Base-by-base conservation (phyloP, 331 rosid species). In the Rosa hybrid region DNA sequence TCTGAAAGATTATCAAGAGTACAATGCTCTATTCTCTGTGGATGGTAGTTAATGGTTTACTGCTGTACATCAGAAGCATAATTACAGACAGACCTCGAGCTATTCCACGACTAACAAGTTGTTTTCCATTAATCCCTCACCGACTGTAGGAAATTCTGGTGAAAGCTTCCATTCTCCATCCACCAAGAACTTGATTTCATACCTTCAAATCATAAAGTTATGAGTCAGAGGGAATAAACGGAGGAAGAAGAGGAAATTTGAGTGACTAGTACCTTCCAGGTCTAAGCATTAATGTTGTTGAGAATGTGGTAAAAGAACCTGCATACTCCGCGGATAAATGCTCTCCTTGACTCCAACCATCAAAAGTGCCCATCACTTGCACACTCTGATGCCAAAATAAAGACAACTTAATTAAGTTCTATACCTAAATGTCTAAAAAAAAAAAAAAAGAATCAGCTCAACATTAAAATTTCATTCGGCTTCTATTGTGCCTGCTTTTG, bases 341-440 rank as follows among this genome's bases (percentile, higher is more conserved):
- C 86, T 95, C 98, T 68, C 99, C 99, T 80, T 90, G 93, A 83
- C 97, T 95, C 99, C 98, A 93, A 30, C 99, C 98, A 78, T 95
- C 99, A 76, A 95, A 95, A 48, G 87, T 88, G 39, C 99, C 99
- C 99, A 91, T 91, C 48, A 95, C 91, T 90, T 95, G 97, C 83
- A 95, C 97, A 54, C 92, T 85, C 99, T 95, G 76, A 62, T 34
- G 75, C 49, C 48, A 74, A 54, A 49, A 57, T n/a, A 77, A 72
- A 63, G 57, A 4, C 25, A 50, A 3, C 25, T 38, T 23, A 34
- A 4, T 38, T 18, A 74, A 20, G 44, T 53, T 74, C 7, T 0
- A 38, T 39, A 8, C 12, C 34, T 74, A 34, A 34, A 53, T 25
- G 3, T 23, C 18, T 13, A 56, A 21, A 1, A n/a, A 59, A 56